phyloP scores from a whole-genome alignment of 148 eudicot genomes.

The Simmondsia chinensis region DNA sequence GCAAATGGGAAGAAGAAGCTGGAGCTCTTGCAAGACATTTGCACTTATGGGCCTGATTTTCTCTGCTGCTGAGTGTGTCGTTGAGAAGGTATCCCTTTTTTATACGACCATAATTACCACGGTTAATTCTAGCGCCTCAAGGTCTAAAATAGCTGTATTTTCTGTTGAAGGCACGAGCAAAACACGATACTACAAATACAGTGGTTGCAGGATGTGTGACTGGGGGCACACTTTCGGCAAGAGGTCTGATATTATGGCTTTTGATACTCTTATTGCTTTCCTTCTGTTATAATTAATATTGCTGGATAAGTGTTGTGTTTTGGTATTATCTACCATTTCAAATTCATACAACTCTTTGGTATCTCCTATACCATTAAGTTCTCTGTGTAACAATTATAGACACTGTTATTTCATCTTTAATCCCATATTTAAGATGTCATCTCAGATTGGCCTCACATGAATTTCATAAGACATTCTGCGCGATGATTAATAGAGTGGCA shows the following conservation, averaged over 20 bases:
- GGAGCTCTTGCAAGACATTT: constrained; percentile 88
- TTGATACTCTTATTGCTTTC: not conserved
- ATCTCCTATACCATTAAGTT: no score
- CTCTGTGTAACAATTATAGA: no score
- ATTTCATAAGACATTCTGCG: no score
- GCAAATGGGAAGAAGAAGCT: constrained; percentile 88
- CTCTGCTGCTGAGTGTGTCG: constrained; percentile 78
- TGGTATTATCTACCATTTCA: no score
- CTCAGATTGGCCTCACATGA: no score
- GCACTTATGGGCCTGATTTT: constrained; percentile 82
- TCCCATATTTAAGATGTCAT: no score
- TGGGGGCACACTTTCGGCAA: constrained; percentile 76
- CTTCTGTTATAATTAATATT: not conserved
- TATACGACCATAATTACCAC: not conserved
- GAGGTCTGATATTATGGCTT: constrained; percentile 30
- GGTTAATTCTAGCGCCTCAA: no score
- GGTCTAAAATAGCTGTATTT: not conserved
- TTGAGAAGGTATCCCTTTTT: constrained; percentile 60
- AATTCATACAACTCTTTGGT: no score
- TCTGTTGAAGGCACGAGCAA: constrained; percentile 65
- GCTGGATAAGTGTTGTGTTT: not conserved
- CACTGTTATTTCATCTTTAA: no score
- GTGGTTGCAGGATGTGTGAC: constrained; percentile 88
- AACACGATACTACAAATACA: constrained; percentile 81
- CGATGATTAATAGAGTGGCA: no score